Conservation (phyloP, 106 monocot genomes). For the Gastrodia elata region DNA sequence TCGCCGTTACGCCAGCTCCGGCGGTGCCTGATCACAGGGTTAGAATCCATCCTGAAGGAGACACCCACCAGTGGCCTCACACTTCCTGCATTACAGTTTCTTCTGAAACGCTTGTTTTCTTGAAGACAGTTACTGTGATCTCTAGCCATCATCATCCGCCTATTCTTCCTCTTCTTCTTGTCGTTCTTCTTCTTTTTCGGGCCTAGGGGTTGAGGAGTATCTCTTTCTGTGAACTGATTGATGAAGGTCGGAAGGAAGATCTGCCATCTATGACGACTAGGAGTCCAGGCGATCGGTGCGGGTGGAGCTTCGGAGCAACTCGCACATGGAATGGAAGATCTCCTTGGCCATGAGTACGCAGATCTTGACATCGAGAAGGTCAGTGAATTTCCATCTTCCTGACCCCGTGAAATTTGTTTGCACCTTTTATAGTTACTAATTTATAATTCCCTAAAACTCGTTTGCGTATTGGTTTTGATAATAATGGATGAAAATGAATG, state of each 20-base stretch:
- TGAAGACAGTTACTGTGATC: not conserved
- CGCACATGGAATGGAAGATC: slow-evolving; percentile 89
- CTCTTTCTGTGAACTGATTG: slow-evolving; percentile 14
- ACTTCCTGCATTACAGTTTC: not conserved
- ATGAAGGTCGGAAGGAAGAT: slow-evolving; percentile 39
- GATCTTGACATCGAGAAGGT: slow-evolving; percentile 64
- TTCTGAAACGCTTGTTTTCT: not conserved
- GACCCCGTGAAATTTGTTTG: not conserved
- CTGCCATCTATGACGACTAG: slow-evolving; percentile 60
- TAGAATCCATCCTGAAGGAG: not conserved
- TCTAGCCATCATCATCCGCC: not conserved
- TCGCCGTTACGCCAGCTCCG: not conserved
- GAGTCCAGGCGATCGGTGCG: slow-evolving; percentile 29
- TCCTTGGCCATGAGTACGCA: slow-evolving; percentile 27
- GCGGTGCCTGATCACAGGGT: not conserved
- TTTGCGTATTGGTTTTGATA: not conserved
- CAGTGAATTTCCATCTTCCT: not conserved
- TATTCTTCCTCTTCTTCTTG: not conserved
- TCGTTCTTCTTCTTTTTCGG: not conserved
- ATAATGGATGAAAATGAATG: not conserved
- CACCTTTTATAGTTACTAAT: not conserved
- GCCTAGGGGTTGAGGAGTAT: slow-evolving; percentile 10
- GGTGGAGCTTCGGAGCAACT: slow-evolving; percentile 23
- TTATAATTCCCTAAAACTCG: not conserved
- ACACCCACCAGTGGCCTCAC: not conserved